These are phyloP conservation scores for Colletotrichum tofieldiae DNA, from an alignment of 2,329 filamentous ascomycete species.

Conservation along the genomic window DNA sequence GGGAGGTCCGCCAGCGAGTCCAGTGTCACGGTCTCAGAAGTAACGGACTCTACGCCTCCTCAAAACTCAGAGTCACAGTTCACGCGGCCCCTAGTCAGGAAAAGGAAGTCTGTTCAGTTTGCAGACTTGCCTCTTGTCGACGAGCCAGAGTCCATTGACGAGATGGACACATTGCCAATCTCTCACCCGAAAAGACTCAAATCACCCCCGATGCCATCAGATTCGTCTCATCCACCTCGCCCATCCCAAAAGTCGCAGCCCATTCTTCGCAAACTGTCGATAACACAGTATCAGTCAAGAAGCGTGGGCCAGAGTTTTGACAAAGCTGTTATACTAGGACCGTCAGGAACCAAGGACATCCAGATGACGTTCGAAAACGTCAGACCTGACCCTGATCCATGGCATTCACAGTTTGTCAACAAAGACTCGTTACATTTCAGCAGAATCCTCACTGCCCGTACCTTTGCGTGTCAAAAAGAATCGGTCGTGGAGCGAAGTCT, in stretches of 20 bases:
- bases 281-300: slow-evolving; percentile 34
- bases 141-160: slow-evolving; percentile 44
- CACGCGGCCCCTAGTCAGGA: slow-evolving; percentile 39
- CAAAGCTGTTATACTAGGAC: slow-evolving; percentile 35
- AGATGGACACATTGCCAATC: slow-evolving; percentile 41
- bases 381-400: slow-evolving; percentile 40
- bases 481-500: slow-evolving; percentile 25
- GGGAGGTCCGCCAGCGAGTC: slow-evolving; percentile 29
- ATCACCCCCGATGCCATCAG: slow-evolving; percentile 21
- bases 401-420: slow-evolving; percentile 49
- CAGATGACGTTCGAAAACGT: slow-evolving; percentile 40
- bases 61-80: not conserved
- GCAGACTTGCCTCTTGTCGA: slow-evolving; percentile 49
- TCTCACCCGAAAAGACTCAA: slow-evolving; percentile 26
- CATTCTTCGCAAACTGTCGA: slow-evolving; percentile 26
- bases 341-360: slow-evolving; percentile 21
- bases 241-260: not conserved
- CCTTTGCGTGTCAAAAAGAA: slow-evolving; percentile 47
- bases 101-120: slow-evolving; percentile 51
- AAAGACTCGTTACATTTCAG: slow-evolving; percentile 51
- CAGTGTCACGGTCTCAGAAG: slow-evolving; percentile 19
- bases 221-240: slow-evolving; percentile 2
- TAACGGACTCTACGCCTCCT: not conserved
- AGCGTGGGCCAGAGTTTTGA: slow-evolving; percentile 17
- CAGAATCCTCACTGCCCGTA: slow-evolving; percentile 53